Base-by-base conservation (phyloP, 225 moss, liverwort and hornwort species). In the Polytrichum formosum region DNA sequence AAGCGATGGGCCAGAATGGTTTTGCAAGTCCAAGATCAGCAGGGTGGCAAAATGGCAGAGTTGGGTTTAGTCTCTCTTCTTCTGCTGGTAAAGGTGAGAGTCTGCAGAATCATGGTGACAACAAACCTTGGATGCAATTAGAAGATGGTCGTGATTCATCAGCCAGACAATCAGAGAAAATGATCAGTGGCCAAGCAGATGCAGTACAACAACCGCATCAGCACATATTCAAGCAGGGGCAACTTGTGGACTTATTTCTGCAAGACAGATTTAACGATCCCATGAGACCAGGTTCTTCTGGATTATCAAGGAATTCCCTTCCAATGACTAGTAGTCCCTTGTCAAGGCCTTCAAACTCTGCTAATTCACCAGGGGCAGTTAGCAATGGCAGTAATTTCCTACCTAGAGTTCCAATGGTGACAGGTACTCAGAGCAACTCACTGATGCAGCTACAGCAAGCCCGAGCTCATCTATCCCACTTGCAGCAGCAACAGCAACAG, bases 251-350 rank as follows among this genome's bases (percentile, higher is more conserved):
- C 75, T 71, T 90, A 75, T 85, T 91, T 71, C 74, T 87, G 16
- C 94, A 88, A 70, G 94, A 98, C 35, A 90, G 91, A 81, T 92
- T 90, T 46, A 89, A 89, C 30, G 91, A 98, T 86, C 73, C 97
- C 46, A 77, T 79, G 65, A 82, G 92, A 84, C 76, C 82, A 55
- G 72, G 84, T 61, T 77, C 88, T 54, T 72, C 46, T 3, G 46
- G 46, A 46, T 46, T 16, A 46, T 1, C 13, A 46, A 13, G 46
- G 46, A 46, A 13, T 13, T 16, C 46, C 4, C 46, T 46, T 46
- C 4, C 46, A 13, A 16, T 46, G 13, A 46, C 46, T 13, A 46
- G 46, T 46, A 1, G 10, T 46, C 70, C 77, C 69, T 78, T 78
- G 73, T 70, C 81, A 63, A 90, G 93, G 91, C 85, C 90, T 69